A percentile compares a stretch with the other conserved stretches of the same genome.
Conservation (phyloP, 2,329 filamentous ascomycete genomes). For the Aspergillus phoenicis region DNA sequence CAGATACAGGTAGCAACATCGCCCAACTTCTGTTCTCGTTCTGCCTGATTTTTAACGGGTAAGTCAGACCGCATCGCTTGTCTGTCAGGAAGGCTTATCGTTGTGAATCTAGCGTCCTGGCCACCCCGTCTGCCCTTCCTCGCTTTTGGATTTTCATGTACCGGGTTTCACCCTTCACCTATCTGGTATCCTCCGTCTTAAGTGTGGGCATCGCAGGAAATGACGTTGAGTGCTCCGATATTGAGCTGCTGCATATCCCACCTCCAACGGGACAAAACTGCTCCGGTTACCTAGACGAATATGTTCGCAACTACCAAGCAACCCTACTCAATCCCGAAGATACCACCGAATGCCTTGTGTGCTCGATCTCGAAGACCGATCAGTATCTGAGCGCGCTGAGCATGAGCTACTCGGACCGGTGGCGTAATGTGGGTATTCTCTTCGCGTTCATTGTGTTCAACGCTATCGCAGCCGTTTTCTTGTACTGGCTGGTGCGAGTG, state of each 20-base stretch:
- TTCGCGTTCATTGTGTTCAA: slow-evolving; percentile 59
- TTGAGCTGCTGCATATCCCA: slow-evolving; percentile 36
- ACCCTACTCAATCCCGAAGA: slow-evolving; percentile 65
- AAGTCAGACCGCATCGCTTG: slow-evolving; percentile 9
- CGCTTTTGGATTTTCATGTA: slow-evolving; percentile 82
- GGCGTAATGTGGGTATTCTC: slow-evolving; percentile 59
- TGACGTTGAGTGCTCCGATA: slow-evolving; percentile 35
- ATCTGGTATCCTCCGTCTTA: slow-evolving; percentile 51
- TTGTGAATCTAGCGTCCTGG: slow-evolving; percentile 56
- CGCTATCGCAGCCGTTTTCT: slow-evolving; percentile 48
- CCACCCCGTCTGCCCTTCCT: slow-evolving; percentile 60
- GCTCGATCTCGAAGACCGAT: slow-evolving; percentile 41
- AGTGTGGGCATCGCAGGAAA: slow-evolving; percentile 37
- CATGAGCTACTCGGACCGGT: slow-evolving; percentile 48
- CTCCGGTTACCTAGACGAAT: slow-evolving; percentile 61
- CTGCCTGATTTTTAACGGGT: slow-evolving; percentile 59
- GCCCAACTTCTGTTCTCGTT: slow-evolving; percentile 61
- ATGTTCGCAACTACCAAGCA: slow-evolving; percentile 55
- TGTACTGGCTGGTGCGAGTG: slow-evolving; percentile 60
- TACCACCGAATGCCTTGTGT: slow-evolving; percentile 61
- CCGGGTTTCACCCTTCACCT: slow-evolving; percentile 67
- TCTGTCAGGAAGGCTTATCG: neutral
- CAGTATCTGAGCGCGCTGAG: slow-evolving; percentile 55
- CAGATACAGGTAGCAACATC: slow-evolving; percentile 65
- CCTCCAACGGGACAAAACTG: slow-evolving; percentile 67